Conservation (phyloP, 768 basidiomycete genomes). For the Chlorophyllum brunneum region DNA sequence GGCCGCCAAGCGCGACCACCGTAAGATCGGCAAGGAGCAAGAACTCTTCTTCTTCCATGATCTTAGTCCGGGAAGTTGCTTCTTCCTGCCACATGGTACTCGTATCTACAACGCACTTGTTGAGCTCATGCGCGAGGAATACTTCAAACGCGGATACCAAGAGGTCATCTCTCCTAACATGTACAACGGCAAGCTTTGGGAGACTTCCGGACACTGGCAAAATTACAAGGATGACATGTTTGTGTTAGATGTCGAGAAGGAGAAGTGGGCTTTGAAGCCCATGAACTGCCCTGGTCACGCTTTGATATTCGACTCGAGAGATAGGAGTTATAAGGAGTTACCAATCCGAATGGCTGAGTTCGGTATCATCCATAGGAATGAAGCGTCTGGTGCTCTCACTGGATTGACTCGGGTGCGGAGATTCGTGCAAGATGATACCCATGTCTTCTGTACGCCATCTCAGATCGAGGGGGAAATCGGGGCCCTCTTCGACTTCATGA, state of each 20-base stretch:
- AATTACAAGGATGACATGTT: conserved; percentile 99
- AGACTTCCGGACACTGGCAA: conserved; percentile 97
- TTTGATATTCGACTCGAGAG: conserved; percentile 90
- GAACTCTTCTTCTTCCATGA: conserved; percentile 99
- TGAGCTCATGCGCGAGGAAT: conserved; percentile 92
- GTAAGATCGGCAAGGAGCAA: conserved; percentile 97
- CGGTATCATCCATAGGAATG: conserved; percentile 95
- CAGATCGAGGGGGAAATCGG: conserved; percentile 89
- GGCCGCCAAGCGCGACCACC: conserved; percentile 96
- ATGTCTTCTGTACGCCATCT: conserved; percentile 95
- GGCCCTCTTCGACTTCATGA: conserved; percentile 90
- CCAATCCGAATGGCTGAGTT: conserved; percentile 99
- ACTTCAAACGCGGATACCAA: conserved; percentile 92
- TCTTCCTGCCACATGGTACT: conserved; percentile 97
- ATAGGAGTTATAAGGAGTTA: conserved; percentile 91
- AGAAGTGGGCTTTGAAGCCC: conserved; percentile 93
- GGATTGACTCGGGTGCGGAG: conserved; percentile 91
- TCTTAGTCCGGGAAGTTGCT: conserved; percentile 88
- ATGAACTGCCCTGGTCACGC: conserved; percentile 99
- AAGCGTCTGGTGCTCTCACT: conserved; percentile 90
- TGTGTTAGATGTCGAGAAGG: conserved; percentile 89
- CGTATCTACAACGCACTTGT: conserved; percentile 93
- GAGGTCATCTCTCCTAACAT: conserved; percentile 99
- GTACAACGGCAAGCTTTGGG: conserved; percentile 95
- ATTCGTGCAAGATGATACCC: conserved; percentile 97